Conservation (phyloP, 495 filamentous ascomycete genomes). For the Penicillium pulvis region DNA sequence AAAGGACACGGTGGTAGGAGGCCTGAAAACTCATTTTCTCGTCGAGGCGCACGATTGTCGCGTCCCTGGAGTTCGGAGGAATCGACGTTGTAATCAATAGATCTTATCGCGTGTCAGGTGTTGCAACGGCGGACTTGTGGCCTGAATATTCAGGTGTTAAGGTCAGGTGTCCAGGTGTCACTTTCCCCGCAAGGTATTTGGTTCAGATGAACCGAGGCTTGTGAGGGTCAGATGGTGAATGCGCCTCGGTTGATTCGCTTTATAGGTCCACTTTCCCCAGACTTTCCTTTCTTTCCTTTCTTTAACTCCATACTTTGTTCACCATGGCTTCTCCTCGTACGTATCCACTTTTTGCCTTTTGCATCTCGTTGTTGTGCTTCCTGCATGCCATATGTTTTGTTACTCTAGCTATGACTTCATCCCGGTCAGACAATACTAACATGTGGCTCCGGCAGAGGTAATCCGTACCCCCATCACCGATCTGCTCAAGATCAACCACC, state of each 20-base stretch:
- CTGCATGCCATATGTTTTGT: background rate
- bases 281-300: constrained; percentile 17
- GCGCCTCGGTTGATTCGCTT: constrained; percentile 22
- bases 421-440: background rate
- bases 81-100: background rate
- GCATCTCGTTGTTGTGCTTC: background rate
- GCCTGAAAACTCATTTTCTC: constrained; percentile 18
- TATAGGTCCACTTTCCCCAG: constrained; percentile 27
- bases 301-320: constrained; percentile 24
- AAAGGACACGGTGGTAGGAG: background rate
- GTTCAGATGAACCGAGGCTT: constrained; percentile 23
- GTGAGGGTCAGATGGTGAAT: constrained; percentile 10
- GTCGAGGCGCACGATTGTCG: background rate
- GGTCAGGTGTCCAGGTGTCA: background rate
- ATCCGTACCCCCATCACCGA: constrained; percentile 89
- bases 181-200: constrained; percentile 5
- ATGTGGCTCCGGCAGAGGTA: constrained; percentile 58
- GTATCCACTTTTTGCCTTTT: constrained; percentile 28
- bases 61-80: background rate
- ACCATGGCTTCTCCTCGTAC: constrained; percentile 83
- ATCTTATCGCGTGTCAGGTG: constrained; percentile 19
- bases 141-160: background rate
- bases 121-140: background rate
- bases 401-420: background rate
- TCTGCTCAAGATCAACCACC: constrained; percentile 96